A percentile compares a stretch with the other conserved stretches of the same genome.
Conservation (phyloP, 2,329 filamentous ascomycete species). For the Daldinia sp. region DNA sequence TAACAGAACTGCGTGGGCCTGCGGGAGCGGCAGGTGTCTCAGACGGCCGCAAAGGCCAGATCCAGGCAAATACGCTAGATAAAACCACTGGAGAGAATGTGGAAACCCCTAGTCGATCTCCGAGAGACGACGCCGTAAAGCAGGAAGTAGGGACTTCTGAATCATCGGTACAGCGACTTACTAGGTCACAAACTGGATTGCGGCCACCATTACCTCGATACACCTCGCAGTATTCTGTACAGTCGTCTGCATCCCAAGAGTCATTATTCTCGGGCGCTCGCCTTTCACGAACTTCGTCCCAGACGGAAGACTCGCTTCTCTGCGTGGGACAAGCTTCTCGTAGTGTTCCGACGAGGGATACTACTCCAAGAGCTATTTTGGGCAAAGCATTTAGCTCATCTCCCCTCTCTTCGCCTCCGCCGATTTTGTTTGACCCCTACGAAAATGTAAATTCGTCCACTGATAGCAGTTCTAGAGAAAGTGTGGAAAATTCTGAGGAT, state of each 20-base stretch:
- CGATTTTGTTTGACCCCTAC: conserved; percentile 65
- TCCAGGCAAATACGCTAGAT: neutral
- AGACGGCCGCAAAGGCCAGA: conserved; percentile 24
- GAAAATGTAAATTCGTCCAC: conserved; percentile 53
- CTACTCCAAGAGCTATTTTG: conserved; percentile 41
- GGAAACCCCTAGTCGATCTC: neutral
- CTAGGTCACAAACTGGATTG: conserved; percentile 44
- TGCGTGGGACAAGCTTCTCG: conserved; percentile 4
- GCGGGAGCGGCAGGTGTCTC: conserved; percentile 24
- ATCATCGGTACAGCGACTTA: conserved; percentile 39
- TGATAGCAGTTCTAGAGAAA: conserved; percentile 56
- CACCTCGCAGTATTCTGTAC: conserved; percentile 43
- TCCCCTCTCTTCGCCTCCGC: conserved; percentile 69
- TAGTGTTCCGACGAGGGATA: conserved; percentile 40
- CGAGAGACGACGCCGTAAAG: conserved; percentile 4
- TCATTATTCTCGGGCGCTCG: conserved; percentile 45
- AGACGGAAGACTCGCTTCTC: conserved; percentile 46
- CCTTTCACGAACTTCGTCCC: conserved; percentile 45
- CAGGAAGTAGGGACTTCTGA: conserved; percentile 9
- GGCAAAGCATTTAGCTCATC: conserved; percentile 59
- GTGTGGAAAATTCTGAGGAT: conserved; percentile 49
- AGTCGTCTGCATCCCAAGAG: conserved; percentile 45
- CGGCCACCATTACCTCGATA: conserved; percentile 45
- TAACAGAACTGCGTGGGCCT: conserved; percentile 51
- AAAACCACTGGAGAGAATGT: neutral